These are phyloP conservation scores for Brassica napus DNA, from an alignment of 345 rosid species.

Conservation along the genomic window Da-Ae NC_063450.1:39195501-39196000, in stretches of 20 bases:
- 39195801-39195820: slow-evolving; percentile 91
- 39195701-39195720: slow-evolving; percentile 44
- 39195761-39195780: slow-evolving; percentile 91
- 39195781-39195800: slow-evolving; percentile 98
- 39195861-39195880: neutral
- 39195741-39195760: slow-evolving; percentile 76
- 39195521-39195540: slow-evolving; percentile 13
- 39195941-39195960: slow-evolving; percentile 60
- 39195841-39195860: neutral
- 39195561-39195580: slow-evolving; percentile 10
- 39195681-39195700: slow-evolving; percentile 45
- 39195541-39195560: neutral
- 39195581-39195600: neutral
- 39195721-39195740: slow-evolving; percentile 30
- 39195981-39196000: slow-evolving; percentile 88
- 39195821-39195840: slow-evolving; percentile 48
- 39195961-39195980: slow-evolving; percentile 61
- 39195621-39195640: neutral
- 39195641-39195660: slow-evolving; percentile 15
- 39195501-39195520: slow-evolving; percentile 23
- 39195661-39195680: slow-evolving; percentile 21
- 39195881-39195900: neutral
- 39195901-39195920: slow-evolving; percentile 71
- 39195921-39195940: slow-evolving; percentile 77
- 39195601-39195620: slow-evolving; percentile 5